Percentiles rank a stretch among this genome's conserved stretches.
Evolutionary conservation across 176 grass and related monocot genomes (phyloP).

Genomic region (Secale cereale): DNA sequence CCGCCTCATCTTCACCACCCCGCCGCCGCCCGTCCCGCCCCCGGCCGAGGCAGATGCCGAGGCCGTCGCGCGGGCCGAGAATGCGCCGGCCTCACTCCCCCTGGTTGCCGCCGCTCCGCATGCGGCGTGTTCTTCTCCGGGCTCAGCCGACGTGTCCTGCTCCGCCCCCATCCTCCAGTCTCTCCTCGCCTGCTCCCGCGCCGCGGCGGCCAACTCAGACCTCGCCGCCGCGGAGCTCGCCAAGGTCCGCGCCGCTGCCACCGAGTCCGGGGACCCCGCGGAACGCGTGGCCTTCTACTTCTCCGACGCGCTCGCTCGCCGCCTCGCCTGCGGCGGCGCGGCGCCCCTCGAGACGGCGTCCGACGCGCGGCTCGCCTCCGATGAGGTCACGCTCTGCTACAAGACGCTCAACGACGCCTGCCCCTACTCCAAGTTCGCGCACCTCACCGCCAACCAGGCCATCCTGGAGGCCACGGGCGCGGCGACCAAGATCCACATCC

Average conservation of each 20-base stretch:
- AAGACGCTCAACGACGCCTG: conserved; percentile 93
- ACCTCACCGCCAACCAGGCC: conserved; percentile 97
- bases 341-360: neutral
- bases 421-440: conserved; percentile 96
- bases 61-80: conserved; percentile 1
- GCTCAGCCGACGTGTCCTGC: conserved; percentile 19
- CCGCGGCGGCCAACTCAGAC: conserved; percentile 43
- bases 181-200: conserved; percentile 57
- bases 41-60: neutral
- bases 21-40: neutral
- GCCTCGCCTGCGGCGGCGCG: conserved; percentile 24
- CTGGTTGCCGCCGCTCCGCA: neutral
- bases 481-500: conserved; percentile 75
- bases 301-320: conserved; percentile 63
- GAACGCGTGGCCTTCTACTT: conserved; percentile 96
- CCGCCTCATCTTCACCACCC: conserved; percentile 63
- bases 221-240: conserved; percentile 60
- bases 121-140: conserved; percentile 40
- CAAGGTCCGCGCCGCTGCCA: conserved; percentile 50
- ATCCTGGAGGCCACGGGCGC: conserved; percentile 88
- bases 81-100: neutral
- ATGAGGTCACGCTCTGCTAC: conserved; percentile 92
- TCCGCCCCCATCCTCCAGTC: conserved; percentile 59
- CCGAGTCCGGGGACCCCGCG: conserved; percentile 60
- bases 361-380: conserved; percentile 36